Evolutionary conservation across 2,329 filamentous ascomycete species (phyloP), one percentile per base, ranked within the genome.

Genomic region (Fusarium haematococcum): DNA sequence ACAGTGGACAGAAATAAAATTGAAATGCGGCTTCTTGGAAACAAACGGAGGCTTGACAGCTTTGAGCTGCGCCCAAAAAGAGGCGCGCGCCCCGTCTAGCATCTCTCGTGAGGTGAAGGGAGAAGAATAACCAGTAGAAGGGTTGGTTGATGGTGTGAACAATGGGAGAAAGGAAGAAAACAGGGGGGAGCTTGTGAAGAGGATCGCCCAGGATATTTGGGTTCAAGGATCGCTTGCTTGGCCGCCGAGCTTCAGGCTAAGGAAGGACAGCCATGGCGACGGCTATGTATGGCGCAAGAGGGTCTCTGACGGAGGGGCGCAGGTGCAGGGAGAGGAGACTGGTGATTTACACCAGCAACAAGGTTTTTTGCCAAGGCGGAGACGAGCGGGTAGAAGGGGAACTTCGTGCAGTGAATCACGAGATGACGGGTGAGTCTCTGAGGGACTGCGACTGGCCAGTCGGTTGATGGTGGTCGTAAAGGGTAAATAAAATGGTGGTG

Each of bases 1-100:
- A 94, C 93, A 97, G 80, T 97, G 94, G 18, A 91, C 86, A 1
- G 92, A 91, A 70, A 97, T 95, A 81, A 96, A 97, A 84, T 94
- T 95, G 83, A 95, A 92, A 75, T 91, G 90, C 18, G 91, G 92
- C 77, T 89, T 87, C 78, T 87, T 90, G 63, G 88, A 87, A 32
- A 91, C 76, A 71, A 92, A 90, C 18, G 88, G 85, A 4, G 89
- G 90, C 78, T 88, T 89, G 71, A 89, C 78, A 67, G 85, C 81
- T 81, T 83, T 85, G 70, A 90, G 67, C 77, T 88, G 84, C 41
- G 79, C 80, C 83, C 84, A 83, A 48, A 84, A 33, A 57, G 71
- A 81, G 72, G 80, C 79, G 69, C 80, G 80, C 68, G 77, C 65
- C 68, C 75, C 72, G 68, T 81, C 76, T 68, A 86, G 80, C 81